Percentiles rank a stretch among this genome's conserved stretches.
phyloP scores from a whole-genome alignment of 73 alveolate genomes.

The Paramecium primaurelia region DNA sequence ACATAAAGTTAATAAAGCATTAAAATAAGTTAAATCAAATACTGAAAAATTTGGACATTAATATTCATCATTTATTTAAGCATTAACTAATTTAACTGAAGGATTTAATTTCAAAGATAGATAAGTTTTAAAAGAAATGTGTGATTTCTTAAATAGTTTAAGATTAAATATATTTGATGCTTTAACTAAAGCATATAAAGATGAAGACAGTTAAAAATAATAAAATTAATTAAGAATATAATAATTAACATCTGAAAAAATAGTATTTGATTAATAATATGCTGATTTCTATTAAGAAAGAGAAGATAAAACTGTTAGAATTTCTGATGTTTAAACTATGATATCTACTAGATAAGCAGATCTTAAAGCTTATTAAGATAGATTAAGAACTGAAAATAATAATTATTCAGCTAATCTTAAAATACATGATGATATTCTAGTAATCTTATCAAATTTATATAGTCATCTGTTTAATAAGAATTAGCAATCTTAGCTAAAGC shows the following conservation, averaged over 20 bases:
- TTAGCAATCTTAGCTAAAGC: constrained; percentile 45
- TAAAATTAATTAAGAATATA: not conserved
- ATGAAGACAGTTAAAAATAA: not conserved
- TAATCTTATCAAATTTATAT: not conserved
- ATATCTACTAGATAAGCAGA: constrained; percentile 7
- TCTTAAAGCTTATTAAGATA: constrained; percentile 27
- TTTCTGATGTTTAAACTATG: constrained; percentile 22
- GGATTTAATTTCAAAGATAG: constrained; percentile 25
- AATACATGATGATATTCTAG: constrained; percentile 47
- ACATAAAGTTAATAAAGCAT: not conserved
- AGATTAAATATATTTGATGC: not conserved
- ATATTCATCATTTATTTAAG: constrained; percentile 45
- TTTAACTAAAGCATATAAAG: not conserved
- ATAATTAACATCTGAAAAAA: constrained; percentile 23
- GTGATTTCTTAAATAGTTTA: not conserved
- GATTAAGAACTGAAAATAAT: constrained; percentile 41
- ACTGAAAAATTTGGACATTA: constrained; percentile 22
- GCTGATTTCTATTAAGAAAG: constrained; percentile 42
- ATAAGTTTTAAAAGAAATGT: not conserved
- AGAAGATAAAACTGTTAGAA: constrained; percentile 33
- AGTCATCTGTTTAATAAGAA: constrained; percentile 31
- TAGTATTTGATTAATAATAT: constrained; percentile 18
- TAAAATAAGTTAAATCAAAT: constrained; percentile 17
- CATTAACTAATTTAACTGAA: constrained; percentile 30
- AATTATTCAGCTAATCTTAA: constrained; percentile 31